These are phyloP conservation scores for Aspergillus versicolor DNA, from an alignment of 2,329 filamentous ascomycete species.

Conservation along the genomic window DNA sequence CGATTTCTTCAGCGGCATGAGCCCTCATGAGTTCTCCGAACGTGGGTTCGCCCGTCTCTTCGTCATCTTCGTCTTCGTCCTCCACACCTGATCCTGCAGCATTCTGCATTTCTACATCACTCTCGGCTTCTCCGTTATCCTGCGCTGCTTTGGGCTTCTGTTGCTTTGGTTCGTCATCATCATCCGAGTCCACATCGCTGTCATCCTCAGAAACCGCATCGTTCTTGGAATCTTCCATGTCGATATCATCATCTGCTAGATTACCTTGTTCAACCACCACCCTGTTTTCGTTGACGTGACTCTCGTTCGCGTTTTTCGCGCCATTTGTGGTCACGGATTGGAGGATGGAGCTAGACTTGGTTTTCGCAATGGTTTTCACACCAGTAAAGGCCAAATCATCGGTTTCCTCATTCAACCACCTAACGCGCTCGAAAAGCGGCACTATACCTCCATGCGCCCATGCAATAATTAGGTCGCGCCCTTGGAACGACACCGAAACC, in stretches of 20 bases:
- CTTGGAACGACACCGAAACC: slow-evolving; percentile 46
- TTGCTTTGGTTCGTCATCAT: slow-evolving; percentile 21
- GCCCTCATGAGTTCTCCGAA: slow-evolving; percentile 83
- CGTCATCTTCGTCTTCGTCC: slow-evolving; percentile 41
- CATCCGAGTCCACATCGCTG: slow-evolving; percentile 23
- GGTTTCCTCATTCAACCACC: slow-evolving; percentile 46
- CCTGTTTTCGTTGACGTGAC: slow-evolving; percentile 58
- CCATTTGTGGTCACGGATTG: slow-evolving; percentile 54
- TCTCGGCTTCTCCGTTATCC: slow-evolving; percentile 18
- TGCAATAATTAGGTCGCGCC: slow-evolving; percentile 46
- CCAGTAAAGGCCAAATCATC: slow-evolving; percentile 47
- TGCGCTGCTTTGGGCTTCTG: slow-evolving; percentile 18
- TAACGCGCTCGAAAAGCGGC: slow-evolving; percentile 50
- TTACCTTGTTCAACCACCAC: slow-evolving; percentile 53
- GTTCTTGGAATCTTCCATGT: slow-evolving; percentile 41
- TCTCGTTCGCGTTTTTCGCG: slow-evolving; percentile 50
- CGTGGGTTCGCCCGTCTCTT: slow-evolving; percentile 57
- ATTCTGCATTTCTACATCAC: slow-evolving; percentile 34
- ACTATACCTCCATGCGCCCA: slow-evolving; percentile 52
- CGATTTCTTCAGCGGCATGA: slow-evolving; percentile 69
- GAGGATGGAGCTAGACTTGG: slow-evolving; percentile 43
- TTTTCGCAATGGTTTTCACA: slow-evolving; percentile 44
- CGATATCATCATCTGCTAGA: slow-evolving; percentile 45
- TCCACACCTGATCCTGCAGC: slow-evolving; percentile 33
- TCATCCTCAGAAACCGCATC: slow-evolving; percentile 32